Conservation (phyloP, 371 early-diverging fungal species). For the Rhizopus arrhizus region DNA sequence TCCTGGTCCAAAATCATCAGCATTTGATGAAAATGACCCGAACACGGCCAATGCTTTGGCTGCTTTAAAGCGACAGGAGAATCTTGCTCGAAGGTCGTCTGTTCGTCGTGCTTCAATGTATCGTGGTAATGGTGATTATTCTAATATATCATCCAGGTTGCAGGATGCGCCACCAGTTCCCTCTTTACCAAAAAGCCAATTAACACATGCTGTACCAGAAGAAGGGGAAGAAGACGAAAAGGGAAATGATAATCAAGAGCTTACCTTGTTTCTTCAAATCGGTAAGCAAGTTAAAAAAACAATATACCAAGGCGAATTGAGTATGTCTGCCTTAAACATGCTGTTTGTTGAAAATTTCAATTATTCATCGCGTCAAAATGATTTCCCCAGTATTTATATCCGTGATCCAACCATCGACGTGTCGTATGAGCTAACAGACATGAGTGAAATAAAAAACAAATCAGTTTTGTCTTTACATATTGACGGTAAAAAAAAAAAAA, state of each 20-base stretch:
- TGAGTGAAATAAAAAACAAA: conserved; percentile 63
- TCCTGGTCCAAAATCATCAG: conserved; percentile 3
- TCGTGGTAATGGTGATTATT: conserved; percentile 33
- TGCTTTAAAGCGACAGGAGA: conserved; percentile 50
- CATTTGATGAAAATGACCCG: conserved; percentile 48
- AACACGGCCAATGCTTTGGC: conserved; percentile 49
- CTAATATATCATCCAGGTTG: conserved; percentile 4
- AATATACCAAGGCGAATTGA: conserved; percentile 58
- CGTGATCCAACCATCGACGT: conserved; percentile 60
- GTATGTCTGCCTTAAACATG: conserved; percentile 62
- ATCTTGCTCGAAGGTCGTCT: conserved; percentile 48
- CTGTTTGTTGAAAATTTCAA: conserved; percentile 68
- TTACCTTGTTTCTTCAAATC: conserved; percentile 57
- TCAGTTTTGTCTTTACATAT: conserved; percentile 68
- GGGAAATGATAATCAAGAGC: not conserved
- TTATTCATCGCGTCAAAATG: conserved; percentile 63
- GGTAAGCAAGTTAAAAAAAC: conserved; percentile 65
- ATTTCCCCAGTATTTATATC: conserved; percentile 72
- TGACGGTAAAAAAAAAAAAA: conserved; percentile 46
- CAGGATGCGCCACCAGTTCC: conserved; percentile 40
- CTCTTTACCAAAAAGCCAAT: conserved; percentile 20
- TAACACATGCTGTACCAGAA: conserved; percentile 24
- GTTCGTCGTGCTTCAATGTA: conserved; percentile 55
- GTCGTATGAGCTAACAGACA: conserved; percentile 71
- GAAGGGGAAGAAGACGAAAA: conserved; percentile 15